Percentiles rank a stretch among this genome's conserved stretches.
Evolutionary conservation across 305 asterid species (phyloP).

Genomic region (Stenogyne calaminthoides): DNA sequence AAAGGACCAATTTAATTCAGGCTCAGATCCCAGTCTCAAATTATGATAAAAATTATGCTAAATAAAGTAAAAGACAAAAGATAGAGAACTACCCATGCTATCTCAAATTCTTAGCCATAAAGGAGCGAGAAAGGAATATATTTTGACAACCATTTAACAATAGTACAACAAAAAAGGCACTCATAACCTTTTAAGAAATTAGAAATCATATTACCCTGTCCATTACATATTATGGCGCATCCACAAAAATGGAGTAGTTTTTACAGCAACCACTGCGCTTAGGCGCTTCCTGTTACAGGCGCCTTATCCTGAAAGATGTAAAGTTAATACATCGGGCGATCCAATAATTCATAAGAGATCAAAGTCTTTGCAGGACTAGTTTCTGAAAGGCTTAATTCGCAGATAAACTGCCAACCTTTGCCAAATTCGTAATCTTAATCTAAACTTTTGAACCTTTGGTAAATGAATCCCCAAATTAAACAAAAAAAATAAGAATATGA

Average conservation of each 20-base stretch:
- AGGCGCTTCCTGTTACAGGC: conserved; percentile 51
- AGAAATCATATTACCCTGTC: conserved; percentile 70
- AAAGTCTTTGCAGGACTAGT: conserved; percentile 8
- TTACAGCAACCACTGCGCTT: conserved; percentile 94
- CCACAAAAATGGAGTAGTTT: conserved; percentile 95
- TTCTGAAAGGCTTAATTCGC: neutral
- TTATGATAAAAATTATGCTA: neutral
- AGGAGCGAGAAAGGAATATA: neutral
- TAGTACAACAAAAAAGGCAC: neutral
- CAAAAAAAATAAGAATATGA: too few species aligned
- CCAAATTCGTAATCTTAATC: too few species aligned
- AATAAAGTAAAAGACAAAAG: conserved; percentile 7
- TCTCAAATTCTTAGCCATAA: neutral
- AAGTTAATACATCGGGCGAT: conserved; percentile 22
- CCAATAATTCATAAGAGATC: conserved; percentile 20
- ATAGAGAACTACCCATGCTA: neutral
- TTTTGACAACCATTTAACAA: neutral
- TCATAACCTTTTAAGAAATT: conserved; percentile 21
- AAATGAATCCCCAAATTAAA: too few species aligned
- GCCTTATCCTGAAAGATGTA: conserved; percentile 66
- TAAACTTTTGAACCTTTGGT: too few species aligned
- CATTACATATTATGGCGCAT: conserved; percentile 99
- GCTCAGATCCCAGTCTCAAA: neutral
- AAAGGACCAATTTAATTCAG: conserved; percentile 3
- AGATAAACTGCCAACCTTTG: too few species aligned